Percentiles rank a stretch among this genome's conserved stretches.
These are phyloP conservation scores for Inonotus obliquus DNA, from an alignment of 1,284 basidiomycete species.

Conservation along the genomic window DNA sequence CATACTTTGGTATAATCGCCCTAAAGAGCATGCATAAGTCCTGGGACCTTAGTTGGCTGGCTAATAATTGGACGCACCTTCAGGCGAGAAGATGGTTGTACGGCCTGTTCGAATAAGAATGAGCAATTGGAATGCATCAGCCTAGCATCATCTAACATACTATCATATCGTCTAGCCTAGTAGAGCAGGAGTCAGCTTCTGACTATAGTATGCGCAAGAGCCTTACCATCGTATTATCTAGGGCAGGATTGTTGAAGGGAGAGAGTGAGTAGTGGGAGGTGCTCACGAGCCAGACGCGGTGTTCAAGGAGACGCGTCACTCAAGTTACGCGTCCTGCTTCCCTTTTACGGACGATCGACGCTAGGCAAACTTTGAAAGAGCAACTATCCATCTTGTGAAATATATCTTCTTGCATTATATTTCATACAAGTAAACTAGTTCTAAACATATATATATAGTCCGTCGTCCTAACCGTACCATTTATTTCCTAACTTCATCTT, in stretches of 20 bases:
- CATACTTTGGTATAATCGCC: slow-evolving; percentile 86
- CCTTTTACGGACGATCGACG: neutral
- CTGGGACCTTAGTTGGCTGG: neutral
- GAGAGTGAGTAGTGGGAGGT: neutral
- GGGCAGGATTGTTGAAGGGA: neutral
- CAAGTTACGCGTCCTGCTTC: slow-evolving; percentile 8
- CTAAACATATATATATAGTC: neutral
- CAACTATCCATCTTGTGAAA: too few species aligned
- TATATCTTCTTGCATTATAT: neutral
- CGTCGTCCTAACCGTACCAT: slow-evolving; percentile 53
- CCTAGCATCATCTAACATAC: slow-evolving; percentile 41
- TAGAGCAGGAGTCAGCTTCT: neutral
- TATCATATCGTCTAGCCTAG: slow-evolving; percentile 87
- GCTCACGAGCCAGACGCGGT: neutral
- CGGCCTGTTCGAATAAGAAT: slow-evolving; percentile 50
- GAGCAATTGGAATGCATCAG: neutral
- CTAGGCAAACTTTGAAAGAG: neutral
- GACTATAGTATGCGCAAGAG: too few species aligned
- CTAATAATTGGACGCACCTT: slow-evolving; percentile 52
- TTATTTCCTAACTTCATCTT: slow-evolving; percentile 52
- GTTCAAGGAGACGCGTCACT: slow-evolving; percentile 10
- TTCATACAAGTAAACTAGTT: neutral
- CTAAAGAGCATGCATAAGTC: slow-evolving; percentile 34
- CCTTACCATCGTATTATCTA: neutral
- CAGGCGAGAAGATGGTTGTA: slow-evolving; percentile 94